Evolutionary conservation across 306 rosid genomes (phyloP).

Genomic region (Vigna nakashimae): DNA sequence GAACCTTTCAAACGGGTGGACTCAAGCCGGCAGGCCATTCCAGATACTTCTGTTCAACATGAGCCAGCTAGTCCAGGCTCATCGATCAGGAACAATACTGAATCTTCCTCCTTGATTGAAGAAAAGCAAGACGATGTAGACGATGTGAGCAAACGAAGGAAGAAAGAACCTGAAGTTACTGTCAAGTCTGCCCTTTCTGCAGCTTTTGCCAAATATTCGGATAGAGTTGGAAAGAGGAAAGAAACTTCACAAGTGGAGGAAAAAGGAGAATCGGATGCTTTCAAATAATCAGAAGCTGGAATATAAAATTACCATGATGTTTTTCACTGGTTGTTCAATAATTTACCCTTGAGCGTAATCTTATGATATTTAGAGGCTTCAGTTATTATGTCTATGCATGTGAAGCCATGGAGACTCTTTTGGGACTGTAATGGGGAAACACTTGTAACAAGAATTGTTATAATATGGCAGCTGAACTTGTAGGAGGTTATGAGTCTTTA

Average conservation of each 20-base stretch:
- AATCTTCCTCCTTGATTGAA: slow-evolving; percentile 54
- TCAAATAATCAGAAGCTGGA: slow-evolving; percentile 42
- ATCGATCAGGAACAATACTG: slow-evolving; percentile 49
- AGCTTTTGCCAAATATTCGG: slow-evolving; percentile 81
- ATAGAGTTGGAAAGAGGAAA: slow-evolving; percentile 57
- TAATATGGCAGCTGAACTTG: slow-evolving; percentile 15
- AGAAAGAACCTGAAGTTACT: slow-evolving; percentile 68
- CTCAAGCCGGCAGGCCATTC: slow-evolving; percentile 58
- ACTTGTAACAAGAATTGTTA: not conserved
- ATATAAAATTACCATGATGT: slow-evolving; percentile 23
- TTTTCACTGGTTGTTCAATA: slow-evolving; percentile 5
- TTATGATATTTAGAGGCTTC: slow-evolving; percentile 26
- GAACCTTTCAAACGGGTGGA: slow-evolving; percentile 93
- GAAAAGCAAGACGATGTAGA: slow-evolving; percentile 51
- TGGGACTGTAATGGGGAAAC: slow-evolving; percentile 13
- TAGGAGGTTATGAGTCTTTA: slow-evolving; percentile 16
- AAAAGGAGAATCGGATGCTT: slow-evolving; percentile 51
- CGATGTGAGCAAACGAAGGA: slow-evolving; percentile 51
- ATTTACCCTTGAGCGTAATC: slow-evolving; percentile 1
- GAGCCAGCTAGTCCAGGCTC: slow-evolving; percentile 49
- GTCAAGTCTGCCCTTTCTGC: slow-evolving; percentile 83
- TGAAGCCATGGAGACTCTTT: not conserved
- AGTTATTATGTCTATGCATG: not conserved
- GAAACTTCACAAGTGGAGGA: slow-evolving; percentile 52
- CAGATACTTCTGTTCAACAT: slow-evolving; percentile 50